phyloP scores from a whole-genome alignment of 495 filamentous ascomycete genomes.

The Pseudotulostoma volvatum region DNA sequence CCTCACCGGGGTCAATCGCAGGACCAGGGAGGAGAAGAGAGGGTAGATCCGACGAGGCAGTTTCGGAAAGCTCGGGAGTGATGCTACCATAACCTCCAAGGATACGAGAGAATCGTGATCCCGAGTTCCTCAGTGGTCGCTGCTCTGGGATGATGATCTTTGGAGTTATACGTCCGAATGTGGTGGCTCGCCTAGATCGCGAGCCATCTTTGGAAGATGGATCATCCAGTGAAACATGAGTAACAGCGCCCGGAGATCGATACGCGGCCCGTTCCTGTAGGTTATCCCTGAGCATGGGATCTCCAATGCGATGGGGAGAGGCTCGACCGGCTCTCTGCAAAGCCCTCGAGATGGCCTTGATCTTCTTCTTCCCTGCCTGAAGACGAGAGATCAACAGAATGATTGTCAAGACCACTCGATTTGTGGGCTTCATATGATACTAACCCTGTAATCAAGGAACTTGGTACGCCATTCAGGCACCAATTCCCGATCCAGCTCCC shows the following conservation, averaged over 20 bases:
- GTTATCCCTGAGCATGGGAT: background rate
- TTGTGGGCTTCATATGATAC: background rate
- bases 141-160: constrained; percentile 16
- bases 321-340: constrained; percentile 42
- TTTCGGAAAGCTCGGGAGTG: constrained; percentile 41
- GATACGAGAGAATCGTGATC: constrained; percentile 22
- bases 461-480: constrained; percentile 89
- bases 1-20: constrained; percentile 36
- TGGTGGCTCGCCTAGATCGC: too few relatives aligned
- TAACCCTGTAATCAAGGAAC: constrained; percentile 80
- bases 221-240: constrained; percentile 3
- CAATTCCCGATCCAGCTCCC: constrained; percentile 70
- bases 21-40: constrained; percentile 58
- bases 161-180: constrained; percentile 8
- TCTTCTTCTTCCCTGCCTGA: constrained; percentile 68
- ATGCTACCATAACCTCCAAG: constrained; percentile 60
- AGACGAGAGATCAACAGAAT: constrained; percentile 1
- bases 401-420: background rate
- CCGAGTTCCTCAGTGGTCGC: constrained; percentile 23
- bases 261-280: too few relatives aligned
- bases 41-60: constrained; percentile 22
- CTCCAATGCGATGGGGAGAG: constrained; percentile 10
- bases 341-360: constrained; percentile 65
- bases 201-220: too few relatives aligned
- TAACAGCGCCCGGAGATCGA: too few relatives aligned